Evolutionary conservation across 306 rosid genomes (phyloP), one percentile per base, ranked within the genome.

Genomic region (Vigna unguiculata): DNA sequence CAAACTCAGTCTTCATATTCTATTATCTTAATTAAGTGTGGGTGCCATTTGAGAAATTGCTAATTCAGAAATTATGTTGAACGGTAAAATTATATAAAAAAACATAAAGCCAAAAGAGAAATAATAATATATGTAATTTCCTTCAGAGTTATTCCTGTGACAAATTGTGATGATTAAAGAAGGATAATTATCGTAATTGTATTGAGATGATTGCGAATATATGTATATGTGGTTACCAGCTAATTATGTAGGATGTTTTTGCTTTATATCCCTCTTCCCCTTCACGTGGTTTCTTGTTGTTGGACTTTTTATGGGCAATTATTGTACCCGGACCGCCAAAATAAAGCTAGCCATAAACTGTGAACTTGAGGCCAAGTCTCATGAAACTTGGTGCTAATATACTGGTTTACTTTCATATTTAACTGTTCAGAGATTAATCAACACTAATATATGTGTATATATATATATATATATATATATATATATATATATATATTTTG

Each of bases 211-310:
- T 36, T 61, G 28, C 0, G 47, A 28, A 41, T 65, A 20, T 65
- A 51, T 19, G 36, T 43, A 19, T 21, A 20, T 66, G 72, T 43
- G 72, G 72, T 71, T 0, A 52, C 28, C 75, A 32, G 32, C 2
- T 6, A 52, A 12, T 28, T 3, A 24, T 30, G 34, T n/a, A 54
- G 32, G 43, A 9, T 41, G 6, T 72, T 78, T 52, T 78, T 52
- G 28, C 83, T 83, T 78, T 83, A 69, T 63, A 49, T 66, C 60
- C 51, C 54, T 55, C 66, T 40, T 78, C 19, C 53, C 69, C 25
- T 78, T 73, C 83, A 78, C 86, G 71, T 78, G 80, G 57, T 67
- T 73, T 78, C 74, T 78, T 45, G 17, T 69, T 53, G 12, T 11
- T 41, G 22, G 46, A 51, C 69, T 46, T 81, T 69, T 52, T 60